Evolutionary conservation across 305 asterid genomes (phyloP).

Genomic region (Fraxinus platypoda): DNA sequence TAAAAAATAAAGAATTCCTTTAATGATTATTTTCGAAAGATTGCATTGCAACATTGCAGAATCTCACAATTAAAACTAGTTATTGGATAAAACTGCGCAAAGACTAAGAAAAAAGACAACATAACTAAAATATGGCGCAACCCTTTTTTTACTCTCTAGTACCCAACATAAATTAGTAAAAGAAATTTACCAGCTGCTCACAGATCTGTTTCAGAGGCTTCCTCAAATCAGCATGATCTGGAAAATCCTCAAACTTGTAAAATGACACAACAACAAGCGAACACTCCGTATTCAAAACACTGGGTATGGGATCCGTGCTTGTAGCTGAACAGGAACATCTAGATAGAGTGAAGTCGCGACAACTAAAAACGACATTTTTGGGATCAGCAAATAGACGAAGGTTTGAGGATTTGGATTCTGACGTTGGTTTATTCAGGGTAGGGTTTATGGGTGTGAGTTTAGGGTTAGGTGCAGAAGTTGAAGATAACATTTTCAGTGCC

Average conservation of each 20-base stretch:
- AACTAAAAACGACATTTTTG: constrained; percentile 32
- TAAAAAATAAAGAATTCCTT: too few relatives aligned
- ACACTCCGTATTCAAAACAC: constrained; percentile 29
- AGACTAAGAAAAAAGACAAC: too few relatives aligned
- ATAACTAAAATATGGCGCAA: background rate
- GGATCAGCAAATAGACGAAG: constrained; percentile 37
- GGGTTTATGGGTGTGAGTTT: constrained; percentile 12
- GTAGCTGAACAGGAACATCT: constrained; percentile 34
- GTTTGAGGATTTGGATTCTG: constrained; percentile 27
- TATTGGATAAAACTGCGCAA: too few relatives aligned
- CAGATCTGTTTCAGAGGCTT: constrained; percentile 83
- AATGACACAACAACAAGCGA: constrained; percentile 77
- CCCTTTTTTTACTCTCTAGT: background rate
- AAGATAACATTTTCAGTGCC: constrained; percentile 40
- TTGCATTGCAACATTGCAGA: too few relatives aligned
- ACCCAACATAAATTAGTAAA: background rate
- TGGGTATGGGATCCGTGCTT: constrained; percentile 19
- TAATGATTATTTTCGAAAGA: too few relatives aligned
- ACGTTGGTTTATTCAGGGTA: constrained; percentile 33
- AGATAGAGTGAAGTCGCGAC: constrained; percentile 17
- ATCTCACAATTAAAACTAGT: too few relatives aligned
- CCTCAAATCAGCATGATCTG: constrained; percentile 73
- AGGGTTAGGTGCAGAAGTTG: constrained; percentile 36
- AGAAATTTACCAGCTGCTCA: constrained; percentile 58
- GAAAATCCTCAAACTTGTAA: constrained; percentile 81